Evolutionary conservation across 2,329 filamentous ascomycete genomes (phyloP), one percentile per base, ranked within the genome.

Genomic region (Ceratocystis destructans): DNA sequence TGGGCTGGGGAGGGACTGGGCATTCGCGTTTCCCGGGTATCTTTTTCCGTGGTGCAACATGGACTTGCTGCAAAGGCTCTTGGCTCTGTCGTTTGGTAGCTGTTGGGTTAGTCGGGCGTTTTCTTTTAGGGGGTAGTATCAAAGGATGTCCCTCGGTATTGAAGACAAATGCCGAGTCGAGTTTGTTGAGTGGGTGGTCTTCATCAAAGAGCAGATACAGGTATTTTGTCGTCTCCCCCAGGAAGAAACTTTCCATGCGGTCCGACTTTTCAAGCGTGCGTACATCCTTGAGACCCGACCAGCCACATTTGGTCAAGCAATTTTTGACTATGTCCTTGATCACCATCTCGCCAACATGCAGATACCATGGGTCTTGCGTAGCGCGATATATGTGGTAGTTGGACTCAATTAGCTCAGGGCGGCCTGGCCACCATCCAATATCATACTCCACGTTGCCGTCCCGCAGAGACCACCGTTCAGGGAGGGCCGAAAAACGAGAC

Each of bases 201-300:
- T 86, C 82, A 70, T 96, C 89, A 74, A 95, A 97, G 1, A 97
- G 83, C 65, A 99, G 78, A 74, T 95, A 97, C 69, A 99, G 79
- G 74, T 99, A 99, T 75, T 97, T 96, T 57, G 90, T 87, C 1
- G 94, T 99, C 76, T 99, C 94, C 15, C 94, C 93, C 0, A 99
- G 81, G 72, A 97, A 97, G 80, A 97, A 99, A 74, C 93, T 97
- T 76, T 99, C 94, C 94, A 97, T 97, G 44, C 94, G 87, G 74
- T 99, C 92, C 71, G 84, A 89, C 75, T 90, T 85, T 76, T 96
- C 90, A 2, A 93, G 93, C 4, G 83, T 89, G 44, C 87, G 79
- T 7, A 93, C 89, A 73, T 92, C 87, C 72, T 91, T 87, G 45
- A 97, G 80, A 0, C 93, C 93, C 15, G 93, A 89, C 91, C 93